Conservation (phyloP, 2,329 filamentous ascomycete species). For the Paraphaeosphaeria sporulosa region DNA sequence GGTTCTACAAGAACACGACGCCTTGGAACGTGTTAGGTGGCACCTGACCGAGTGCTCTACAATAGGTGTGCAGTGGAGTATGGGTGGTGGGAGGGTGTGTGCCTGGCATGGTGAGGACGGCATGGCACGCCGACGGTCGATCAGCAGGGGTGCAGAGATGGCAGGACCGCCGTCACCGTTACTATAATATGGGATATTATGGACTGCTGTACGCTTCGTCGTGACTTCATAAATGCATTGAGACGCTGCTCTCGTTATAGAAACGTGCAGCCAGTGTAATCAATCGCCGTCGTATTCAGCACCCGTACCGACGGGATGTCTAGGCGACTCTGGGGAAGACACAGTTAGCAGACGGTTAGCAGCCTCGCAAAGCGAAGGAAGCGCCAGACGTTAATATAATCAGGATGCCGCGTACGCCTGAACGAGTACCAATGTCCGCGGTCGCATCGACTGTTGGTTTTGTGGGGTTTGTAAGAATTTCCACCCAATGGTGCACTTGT, state of each 20-base stretch:
- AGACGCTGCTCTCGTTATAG: background rate
- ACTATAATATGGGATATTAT: background rate
- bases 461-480: background rate
- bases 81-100: conserved; percentile 1
- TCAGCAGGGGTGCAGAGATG: conserved; percentile 5
- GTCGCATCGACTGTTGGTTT: conserved; percentile 8
- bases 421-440: conserved; percentile 22
- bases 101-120: background rate
- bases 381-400: conserved; percentile 18
- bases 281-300: conserved; percentile 5
- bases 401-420: conserved; percentile 21
- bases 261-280: conserved; percentile 1
- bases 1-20: background rate
- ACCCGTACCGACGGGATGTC: conserved; percentile 6
- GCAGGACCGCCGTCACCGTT: conserved; percentile 7
- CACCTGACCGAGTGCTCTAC: background rate
- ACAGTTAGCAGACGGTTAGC: too few relatives aligned
- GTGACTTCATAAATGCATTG: background rate
- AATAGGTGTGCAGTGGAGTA: conserved; percentile 1
- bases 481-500: background rate
- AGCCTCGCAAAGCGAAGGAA: too few relatives aligned
- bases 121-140: background rate
- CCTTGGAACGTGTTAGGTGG: background rate
- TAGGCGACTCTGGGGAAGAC: conserved; percentile 11
- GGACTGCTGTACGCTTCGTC: background rate